Conservation (phyloP, 345 rosid genomes). For the Syzygium aqueum region DNA sequence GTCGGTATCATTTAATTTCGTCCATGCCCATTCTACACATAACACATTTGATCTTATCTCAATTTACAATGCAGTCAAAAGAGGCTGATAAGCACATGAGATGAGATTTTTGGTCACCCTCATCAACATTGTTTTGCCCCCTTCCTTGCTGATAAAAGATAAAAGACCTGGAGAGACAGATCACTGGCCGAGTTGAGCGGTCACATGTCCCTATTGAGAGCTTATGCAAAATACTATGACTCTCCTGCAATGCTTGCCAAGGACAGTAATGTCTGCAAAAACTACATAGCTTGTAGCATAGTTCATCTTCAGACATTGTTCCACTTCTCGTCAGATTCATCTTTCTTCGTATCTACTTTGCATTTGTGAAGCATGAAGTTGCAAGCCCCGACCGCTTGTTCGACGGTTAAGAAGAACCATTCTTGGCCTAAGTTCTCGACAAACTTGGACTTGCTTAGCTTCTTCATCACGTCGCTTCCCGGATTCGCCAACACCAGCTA, state of each 20-base stretch:
- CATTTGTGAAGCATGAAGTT: constrained; percentile 57
- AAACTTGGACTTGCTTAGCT: constrained; percentile 62
- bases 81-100: background rate
- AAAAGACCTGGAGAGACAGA: background rate
- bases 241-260: background rate
- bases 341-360: constrained; percentile 15
- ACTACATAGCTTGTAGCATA: background rate
- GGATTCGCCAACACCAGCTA: constrained; percentile 84
- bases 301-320: background rate
- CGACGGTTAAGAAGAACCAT: constrained; percentile 77
- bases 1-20: background rate
- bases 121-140: background rate
- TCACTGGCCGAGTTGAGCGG: background rate
- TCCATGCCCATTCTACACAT: background rate
- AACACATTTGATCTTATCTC: background rate
- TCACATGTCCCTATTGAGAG: background rate
- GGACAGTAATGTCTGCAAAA: background rate
- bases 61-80: background rate
- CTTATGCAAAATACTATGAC: background rate
- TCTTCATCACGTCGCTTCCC: constrained; percentile 87
- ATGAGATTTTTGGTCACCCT: background rate
- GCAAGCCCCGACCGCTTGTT: constrained; percentile 87
- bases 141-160: background rate
- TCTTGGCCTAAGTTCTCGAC: constrained; percentile 61
- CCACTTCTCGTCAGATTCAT: constrained; percentile 1